Percentiles rank a stretch among this genome's conserved stretches.
These are phyloP conservation scores for Rehmannia glutinosa DNA, from an alignment of 257 asterid genomes.

Conservation along the genomic window DNA sequence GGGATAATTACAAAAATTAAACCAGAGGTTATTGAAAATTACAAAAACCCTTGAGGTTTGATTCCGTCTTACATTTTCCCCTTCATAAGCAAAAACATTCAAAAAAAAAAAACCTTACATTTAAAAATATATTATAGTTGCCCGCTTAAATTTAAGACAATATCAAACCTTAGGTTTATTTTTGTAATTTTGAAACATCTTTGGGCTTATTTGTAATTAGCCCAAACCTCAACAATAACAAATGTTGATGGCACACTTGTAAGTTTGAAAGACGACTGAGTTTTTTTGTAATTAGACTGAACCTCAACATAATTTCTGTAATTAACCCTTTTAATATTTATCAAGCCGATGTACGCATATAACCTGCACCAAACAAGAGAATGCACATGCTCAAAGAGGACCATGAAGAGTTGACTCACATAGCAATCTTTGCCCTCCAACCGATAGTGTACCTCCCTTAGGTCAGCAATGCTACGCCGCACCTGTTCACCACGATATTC, in stretches of 20 bases:
- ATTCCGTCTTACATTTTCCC: no score
- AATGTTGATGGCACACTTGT: background rate
- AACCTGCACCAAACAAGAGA: background rate
- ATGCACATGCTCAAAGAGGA: background rate
- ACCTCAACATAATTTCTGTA: background rate
- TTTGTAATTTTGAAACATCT: background rate
- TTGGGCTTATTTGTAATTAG: no score
- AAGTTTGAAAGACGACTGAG: background rate
- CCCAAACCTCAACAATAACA: no score
- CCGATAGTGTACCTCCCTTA: conserved; percentile 73
- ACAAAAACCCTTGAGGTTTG: no score
- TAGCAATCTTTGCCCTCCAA: conserved; percentile 92
- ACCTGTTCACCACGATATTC: conserved; percentile 95
- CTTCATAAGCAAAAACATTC: no score
- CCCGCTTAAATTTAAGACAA: no score
- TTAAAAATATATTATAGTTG: no score
- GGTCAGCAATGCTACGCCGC: conserved; percentile 82
- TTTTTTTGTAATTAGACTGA: background rate
- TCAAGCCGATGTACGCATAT: background rate
- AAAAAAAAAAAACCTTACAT: no score
- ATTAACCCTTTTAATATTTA: background rate
- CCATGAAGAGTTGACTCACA: conserved; percentile 46
- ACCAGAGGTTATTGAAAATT: background rate
- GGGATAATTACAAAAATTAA: background rate
- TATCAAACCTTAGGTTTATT: no score